Conservation (phyloP, 495 filamentous ascomycete genomes). For the Letharia columbiana region DNA sequence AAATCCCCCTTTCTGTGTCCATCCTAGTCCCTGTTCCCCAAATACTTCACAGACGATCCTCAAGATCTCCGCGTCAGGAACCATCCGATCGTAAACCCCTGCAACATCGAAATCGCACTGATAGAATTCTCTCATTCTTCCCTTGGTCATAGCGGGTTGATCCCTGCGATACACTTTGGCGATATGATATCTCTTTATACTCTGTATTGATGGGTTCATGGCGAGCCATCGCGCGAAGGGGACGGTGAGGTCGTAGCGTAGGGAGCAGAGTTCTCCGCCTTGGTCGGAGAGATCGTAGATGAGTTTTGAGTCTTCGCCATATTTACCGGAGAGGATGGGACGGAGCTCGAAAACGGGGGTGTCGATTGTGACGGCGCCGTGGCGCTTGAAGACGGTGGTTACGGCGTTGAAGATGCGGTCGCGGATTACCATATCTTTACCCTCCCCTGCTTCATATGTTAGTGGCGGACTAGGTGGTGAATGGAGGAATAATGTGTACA, state of each 20-base stretch:
- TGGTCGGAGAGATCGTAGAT: slow-evolving; percentile 84
- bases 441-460: slow-evolving; percentile 44
- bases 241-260: slow-evolving; percentile 90
- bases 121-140: slow-evolving; percentile 93
- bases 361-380: slow-evolving; percentile 79
- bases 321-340: slow-evolving; percentile 77
- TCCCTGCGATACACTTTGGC: slow-evolving; percentile 81
- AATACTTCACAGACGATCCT: slow-evolving; percentile 81
- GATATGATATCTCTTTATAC: slow-evolving; percentile 82
- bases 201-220: slow-evolving; percentile 66
- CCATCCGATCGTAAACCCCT: slow-evolving; percentile 82
- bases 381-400: slow-evolving; percentile 77
- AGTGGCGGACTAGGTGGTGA: slow-evolving; percentile 3
- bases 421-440: slow-evolving; percentile 65
- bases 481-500: slow-evolving; percentile 30
- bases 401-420: slow-evolving; percentile 80
- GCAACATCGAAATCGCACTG: slow-evolving; percentile 98
- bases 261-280: slow-evolving; percentile 73
- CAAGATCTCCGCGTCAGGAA: slow-evolving; percentile 90
- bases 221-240: slow-evolving; percentile 81
- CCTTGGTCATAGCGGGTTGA: slow-evolving; percentile 76
- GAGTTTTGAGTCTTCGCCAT: slow-evolving; percentile 86
- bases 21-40: slow-evolving; percentile 56
- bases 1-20: slow-evolving; percentile 48
- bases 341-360: slow-evolving; percentile 75